Evolutionary conservation across 768 basidiomycete genomes (phyloP).

Genomic region (Artomyces pyxidatus): DNA sequence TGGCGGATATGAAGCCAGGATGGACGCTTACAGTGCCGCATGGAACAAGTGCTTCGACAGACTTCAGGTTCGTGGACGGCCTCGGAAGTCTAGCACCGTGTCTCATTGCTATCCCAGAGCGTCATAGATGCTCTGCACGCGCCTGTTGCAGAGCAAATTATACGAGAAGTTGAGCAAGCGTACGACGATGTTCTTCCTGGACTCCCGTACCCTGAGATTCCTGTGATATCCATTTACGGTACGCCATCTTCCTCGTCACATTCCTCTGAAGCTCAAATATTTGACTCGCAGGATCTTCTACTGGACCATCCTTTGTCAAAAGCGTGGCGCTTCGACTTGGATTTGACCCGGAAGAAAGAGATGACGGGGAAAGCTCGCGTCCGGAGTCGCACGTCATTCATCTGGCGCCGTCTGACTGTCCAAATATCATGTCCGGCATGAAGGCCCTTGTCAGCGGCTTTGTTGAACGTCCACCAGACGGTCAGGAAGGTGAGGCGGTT

Average conservation of each 20-base stretch:
- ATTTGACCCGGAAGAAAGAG: background rate
- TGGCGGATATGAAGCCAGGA: conserved; percentile 8
- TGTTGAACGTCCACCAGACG: conserved; percentile 11
- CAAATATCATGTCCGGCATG: conserved; percentile 14
- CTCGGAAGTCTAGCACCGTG: background rate
- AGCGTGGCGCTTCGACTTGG: conserved; percentile 8
- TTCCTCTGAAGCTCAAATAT: too few species aligned
- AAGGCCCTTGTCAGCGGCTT: conserved; percentile 15
- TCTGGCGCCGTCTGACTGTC: conserved; percentile 13
- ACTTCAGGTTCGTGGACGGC: conserved; percentile 7
- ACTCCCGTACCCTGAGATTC: conserved; percentile 15
- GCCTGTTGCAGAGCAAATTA: conserved; percentile 9
- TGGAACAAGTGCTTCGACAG: conserved; percentile 13
- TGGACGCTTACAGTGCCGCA: conserved; percentile 10
- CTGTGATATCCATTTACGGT: conserved; percentile 14
- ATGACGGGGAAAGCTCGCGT: conserved; percentile 1
- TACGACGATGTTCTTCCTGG: conserved; percentile 15
- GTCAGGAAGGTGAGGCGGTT: conserved; percentile 10
- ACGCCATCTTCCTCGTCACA: background rate
- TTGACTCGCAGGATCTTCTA: conserved; percentile 6
- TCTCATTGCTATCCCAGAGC: background rate
- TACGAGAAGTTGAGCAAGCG: conserved; percentile 11
- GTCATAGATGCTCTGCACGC: conserved; percentile 9
- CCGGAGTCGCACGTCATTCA: conserved; percentile 7
- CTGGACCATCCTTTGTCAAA: conserved; percentile 7